Evolutionary conservation across 306 rosid species (phyloP).

Genomic region (Trichosanthes cucumerina): DNA sequence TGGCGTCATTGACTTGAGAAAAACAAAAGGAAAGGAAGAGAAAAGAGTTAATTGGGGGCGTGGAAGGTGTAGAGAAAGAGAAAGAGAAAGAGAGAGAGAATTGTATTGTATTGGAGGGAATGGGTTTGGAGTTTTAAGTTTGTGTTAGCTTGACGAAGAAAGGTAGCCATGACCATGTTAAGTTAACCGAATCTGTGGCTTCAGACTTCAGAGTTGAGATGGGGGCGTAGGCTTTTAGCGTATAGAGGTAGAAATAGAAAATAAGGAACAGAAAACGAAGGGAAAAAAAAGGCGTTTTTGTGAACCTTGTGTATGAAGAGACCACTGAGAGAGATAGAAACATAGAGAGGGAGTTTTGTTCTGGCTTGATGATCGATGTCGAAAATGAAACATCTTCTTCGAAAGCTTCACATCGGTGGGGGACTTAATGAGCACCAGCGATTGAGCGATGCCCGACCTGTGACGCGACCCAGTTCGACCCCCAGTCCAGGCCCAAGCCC

Average conservation of each 20-base stretch:
- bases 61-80: neutral
- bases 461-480: slow-evolving; percentile 15
- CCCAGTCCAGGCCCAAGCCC: slow-evolving; percentile 16
- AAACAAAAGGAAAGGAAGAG: no score
- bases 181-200: slow-evolving; percentile 38
- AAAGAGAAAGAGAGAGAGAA: no score
- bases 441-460: slow-evolving; percentile 30
- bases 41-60: neutral
- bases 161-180: slow-evolving; percentile 58
- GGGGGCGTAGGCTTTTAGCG: slow-evolving; percentile 34
- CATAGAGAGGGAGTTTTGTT: neutral
- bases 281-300: neutral
- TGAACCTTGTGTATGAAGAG: slow-evolving; percentile 3
- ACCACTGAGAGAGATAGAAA: neutral
- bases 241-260: neutral
- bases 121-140: slow-evolving; percentile 35
- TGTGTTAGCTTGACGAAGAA: slow-evolving; percentile 44
- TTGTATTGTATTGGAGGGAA: slow-evolving; percentile 45
- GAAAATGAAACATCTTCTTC: slow-evolving; percentile 81
- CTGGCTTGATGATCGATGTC: slow-evolving; percentile 71
- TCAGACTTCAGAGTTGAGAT: neutral
- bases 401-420: slow-evolving; percentile 98
- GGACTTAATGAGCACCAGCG: slow-evolving; percentile 51
- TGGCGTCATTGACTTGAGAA: slow-evolving; percentile 16
- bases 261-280: neutral